Conservation (phyloP, 345 rosid genomes). For the Salix exigua region DNA sequence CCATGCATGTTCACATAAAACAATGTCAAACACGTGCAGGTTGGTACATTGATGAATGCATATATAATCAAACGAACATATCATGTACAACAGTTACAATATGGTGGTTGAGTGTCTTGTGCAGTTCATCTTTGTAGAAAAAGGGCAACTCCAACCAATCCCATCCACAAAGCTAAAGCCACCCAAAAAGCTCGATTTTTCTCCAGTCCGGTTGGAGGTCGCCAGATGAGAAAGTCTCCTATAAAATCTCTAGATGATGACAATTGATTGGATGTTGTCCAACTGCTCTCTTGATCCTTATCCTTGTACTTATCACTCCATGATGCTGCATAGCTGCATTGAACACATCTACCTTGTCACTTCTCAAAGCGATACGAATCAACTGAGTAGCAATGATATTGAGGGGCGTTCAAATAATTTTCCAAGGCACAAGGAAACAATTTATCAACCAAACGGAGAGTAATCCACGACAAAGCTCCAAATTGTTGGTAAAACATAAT, state of each 20-base stretch:
- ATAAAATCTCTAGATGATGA: constrained; percentile 61
- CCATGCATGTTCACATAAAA: not conserved
- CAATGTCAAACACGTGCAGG: constrained; percentile 2
- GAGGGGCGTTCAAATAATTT: not conserved
- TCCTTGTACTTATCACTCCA: constrained; percentile 82
- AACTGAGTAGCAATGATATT: not conserved
- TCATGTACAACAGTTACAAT: constrained; percentile 11
- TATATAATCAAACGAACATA: constrained; percentile 29
- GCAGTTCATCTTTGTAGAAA: constrained; percentile 54
- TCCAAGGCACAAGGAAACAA: not conserved
- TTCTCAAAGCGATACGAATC: not conserved
- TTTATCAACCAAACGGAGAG: not conserved
- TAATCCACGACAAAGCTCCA: not conserved
- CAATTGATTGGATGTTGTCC: constrained; percentile 61
- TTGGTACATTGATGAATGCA: not conserved
- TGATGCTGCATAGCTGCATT: constrained; percentile 74
- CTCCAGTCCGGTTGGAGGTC: constrained; percentile 61
- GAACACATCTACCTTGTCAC: not conserved
- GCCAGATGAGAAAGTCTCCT: constrained; percentile 76
- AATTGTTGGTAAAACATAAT: not conserved
- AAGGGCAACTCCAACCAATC: constrained; percentile 84
- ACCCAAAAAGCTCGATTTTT: constrained; percentile 72
- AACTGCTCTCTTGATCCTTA: constrained; percentile 41
- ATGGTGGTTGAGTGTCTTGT: not conserved
- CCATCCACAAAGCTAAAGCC: constrained; percentile 71